Evolutionary conservation across 345 rosid genomes (phyloP), one percentile per base, ranked within the genome.

Genomic region (Populus tremula): DNA sequence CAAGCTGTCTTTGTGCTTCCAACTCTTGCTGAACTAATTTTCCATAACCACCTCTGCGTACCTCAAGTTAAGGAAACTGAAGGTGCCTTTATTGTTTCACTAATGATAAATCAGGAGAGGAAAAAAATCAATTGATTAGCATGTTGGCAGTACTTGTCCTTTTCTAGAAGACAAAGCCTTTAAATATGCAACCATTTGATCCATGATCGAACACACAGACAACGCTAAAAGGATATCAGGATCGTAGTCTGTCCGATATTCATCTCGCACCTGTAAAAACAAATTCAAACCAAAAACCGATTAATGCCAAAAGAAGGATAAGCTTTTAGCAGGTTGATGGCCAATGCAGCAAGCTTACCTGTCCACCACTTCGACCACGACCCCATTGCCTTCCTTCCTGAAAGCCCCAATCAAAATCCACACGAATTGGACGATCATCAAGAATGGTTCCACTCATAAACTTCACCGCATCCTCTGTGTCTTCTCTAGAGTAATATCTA

Each of bases 341-440:
- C 70, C 67, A 12, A 71, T n/a, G 49, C 45, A 49, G 47, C 10
- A 71, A 43, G 29, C 75, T 81, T 78, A 90, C 98, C 92, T 96
- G 99, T 41, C 99, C 99, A 76, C 99, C 99, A 81, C 98, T 96
- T 84, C 92, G 85, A 80, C 99, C 99, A 78, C 99, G 99, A 12
- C 98, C 98, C 98, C 98, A 96, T 82, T 96, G 99, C 83, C 99
- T 90, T 80, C 99, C 99, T 76, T 96, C 99, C 79, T 88, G 90
- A 43, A 96, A 96, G 6, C 99, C 99, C 99, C 99, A 93, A 77
- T 96, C 99, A 88, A 96, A 96, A 82, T 96, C 98, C 7, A 91
- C 99, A 82, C 99, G 97, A 76, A 95, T 91, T 0, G 99, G 99
- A 61, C 99, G 91, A 76, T 96, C 99, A 79, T 93, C 99, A 59